These are phyloP conservation scores for Fomes fomentarius DNA, from an alignment of 1,284 basidiomycete species.

Conservation along the genomic window DNA sequence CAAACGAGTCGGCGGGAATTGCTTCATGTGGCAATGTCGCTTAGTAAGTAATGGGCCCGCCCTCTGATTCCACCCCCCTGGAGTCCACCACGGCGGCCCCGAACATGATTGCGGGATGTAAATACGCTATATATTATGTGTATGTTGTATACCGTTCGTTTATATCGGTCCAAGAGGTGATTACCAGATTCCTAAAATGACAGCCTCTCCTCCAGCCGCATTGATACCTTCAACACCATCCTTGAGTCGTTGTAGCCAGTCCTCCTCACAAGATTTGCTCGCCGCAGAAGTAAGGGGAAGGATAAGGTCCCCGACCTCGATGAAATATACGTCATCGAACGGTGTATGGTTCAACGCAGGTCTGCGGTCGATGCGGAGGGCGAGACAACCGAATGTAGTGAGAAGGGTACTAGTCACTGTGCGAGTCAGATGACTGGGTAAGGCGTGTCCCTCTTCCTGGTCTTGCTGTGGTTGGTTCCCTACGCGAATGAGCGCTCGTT, in stretches of 20 bases:
- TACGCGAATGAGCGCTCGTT: constrained; percentile 46
- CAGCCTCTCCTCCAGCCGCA: constrained; percentile 38
- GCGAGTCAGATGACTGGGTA: constrained; percentile 26
- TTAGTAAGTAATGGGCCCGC: no score
- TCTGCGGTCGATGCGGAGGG: constrained; percentile 64
- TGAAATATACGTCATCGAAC: constrained; percentile 59
- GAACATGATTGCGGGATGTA: no score
- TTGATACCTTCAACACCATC: constrained; percentile 39
- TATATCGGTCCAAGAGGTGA: not conserved
- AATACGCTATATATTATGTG: not conserved
- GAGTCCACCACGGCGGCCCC: no score
- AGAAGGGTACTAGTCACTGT: constrained; percentile 34
- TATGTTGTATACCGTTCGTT: not conserved
- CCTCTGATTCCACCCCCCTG: no score
- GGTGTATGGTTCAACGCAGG: constrained; percentile 50
- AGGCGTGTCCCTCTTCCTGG: constrained; percentile 12
- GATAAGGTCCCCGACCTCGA: constrained; percentile 35
- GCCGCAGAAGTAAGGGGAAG: constrained; percentile 7
- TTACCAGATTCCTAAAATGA: constrained; percentile 35
- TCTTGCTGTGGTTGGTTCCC: constrained; percentile 10
- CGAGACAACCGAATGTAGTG: constrained; percentile 35
- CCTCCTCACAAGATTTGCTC: constrained; percentile 13
- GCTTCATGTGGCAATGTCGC: constrained; percentile 6
- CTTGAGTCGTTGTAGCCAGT: constrained; percentile 37
- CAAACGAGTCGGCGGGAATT: constrained; percentile 19